Evolutionary conservation across 2,329 filamentous ascomycete species (phyloP).

Genomic region (Colletotrichum melonis): DNA sequence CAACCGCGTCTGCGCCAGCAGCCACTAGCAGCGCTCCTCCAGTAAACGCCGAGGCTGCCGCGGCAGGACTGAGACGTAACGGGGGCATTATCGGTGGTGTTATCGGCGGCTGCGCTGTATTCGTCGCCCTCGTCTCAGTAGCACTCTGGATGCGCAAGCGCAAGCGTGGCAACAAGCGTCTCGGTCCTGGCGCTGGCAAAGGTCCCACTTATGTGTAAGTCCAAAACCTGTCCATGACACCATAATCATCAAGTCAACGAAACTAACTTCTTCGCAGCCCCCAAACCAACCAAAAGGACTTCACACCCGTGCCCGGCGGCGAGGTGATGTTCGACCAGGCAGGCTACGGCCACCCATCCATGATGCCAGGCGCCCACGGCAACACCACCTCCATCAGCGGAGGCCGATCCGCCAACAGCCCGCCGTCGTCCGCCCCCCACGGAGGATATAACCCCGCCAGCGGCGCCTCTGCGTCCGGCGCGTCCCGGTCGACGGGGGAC

Average conservation of each 20-base stretch:
- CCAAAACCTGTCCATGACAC: slow-evolving; percentile 31
- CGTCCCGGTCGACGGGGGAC: slow-evolving; percentile 46
- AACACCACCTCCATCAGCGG: slow-evolving; percentile 34
- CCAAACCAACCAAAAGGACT: slow-evolving; percentile 43
- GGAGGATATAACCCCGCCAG: slow-evolving; percentile 36
- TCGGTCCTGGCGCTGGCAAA: slow-evolving; percentile 53
- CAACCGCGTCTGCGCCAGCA: slow-evolving; percentile 32
- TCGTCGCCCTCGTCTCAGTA: slow-evolving; percentile 55
- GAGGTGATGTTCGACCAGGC: slow-evolving; percentile 33
- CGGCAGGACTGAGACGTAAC: slow-evolving; percentile 43
- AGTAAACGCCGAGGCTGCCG: slow-evolving; percentile 36
- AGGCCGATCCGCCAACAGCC: slow-evolving; percentile 15
- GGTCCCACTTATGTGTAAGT: slow-evolving; percentile 56
- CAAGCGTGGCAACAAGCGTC: slow-evolving; percentile 53
- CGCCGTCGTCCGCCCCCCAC: not conserved
- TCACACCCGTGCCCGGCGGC: slow-evolving; percentile 38
- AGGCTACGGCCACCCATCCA: slow-evolving; percentile 30
- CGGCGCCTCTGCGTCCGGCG: slow-evolving; percentile 40
- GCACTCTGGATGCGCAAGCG: slow-evolving; percentile 57
- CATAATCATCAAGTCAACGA: not conserved
- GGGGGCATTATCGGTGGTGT: slow-evolving; percentile 66
- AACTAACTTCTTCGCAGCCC: slow-evolving; percentile 43
- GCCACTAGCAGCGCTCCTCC: slow-evolving; percentile 35
- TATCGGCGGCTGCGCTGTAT: slow-evolving; percentile 61
- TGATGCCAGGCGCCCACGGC: slow-evolving; percentile 35